These are phyloP conservation scores for Hypoxylon cercidicola DNA, from an alignment of 495 filamentous ascomycete genomes.

Conservation along the genomic window DNA sequence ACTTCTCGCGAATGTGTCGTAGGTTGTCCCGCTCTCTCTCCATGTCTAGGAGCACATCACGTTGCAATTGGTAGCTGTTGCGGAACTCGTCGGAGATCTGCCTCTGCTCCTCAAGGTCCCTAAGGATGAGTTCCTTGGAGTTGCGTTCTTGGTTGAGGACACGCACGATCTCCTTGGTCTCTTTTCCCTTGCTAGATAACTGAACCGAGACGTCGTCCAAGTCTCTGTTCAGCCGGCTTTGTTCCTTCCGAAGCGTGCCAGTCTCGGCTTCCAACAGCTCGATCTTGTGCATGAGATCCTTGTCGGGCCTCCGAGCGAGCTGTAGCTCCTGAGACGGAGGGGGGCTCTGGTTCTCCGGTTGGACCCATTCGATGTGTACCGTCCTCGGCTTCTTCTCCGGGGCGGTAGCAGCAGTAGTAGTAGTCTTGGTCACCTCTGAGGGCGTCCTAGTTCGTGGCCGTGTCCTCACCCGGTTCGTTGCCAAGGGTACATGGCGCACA, in stretches of 20 bases:
- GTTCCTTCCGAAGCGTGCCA: conserved; percentile 48
- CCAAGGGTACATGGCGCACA: conserved; percentile 43
- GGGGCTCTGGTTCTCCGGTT: conserved; percentile 20
- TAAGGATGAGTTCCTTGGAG: conserved; percentile 44
- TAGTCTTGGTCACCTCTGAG: conserved; percentile 42
- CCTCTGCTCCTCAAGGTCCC: conserved; percentile 54
- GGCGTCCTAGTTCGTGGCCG: conserved; percentile 43
- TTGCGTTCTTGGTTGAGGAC: conserved; percentile 41
- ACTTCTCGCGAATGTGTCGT: conserved; percentile 43
- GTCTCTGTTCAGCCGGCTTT: conserved; percentile 46
- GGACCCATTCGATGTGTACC: conserved; percentile 47
- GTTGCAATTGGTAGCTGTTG: conserved; percentile 52
- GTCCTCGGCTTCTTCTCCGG: conserved; percentile 46
- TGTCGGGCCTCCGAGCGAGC: conserved; percentile 43
- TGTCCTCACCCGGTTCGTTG: conserved; percentile 45
- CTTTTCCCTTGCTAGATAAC: conserved; percentile 34
- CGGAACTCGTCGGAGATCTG: conserved; percentile 56
- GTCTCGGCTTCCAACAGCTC: conserved; percentile 56
- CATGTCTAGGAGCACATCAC: conserved; percentile 50
- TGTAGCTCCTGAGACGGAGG: conserved; percentile 40
- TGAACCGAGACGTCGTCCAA: conserved; percentile 47
- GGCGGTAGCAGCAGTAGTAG: conserved; percentile 14
- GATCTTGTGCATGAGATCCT: conserved; percentile 50
- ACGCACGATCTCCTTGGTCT: conserved; percentile 45
- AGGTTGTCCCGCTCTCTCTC: conserved; percentile 55